Percentiles rank a stretch among this genome's conserved stretches.
Conservation (phyloP, 768 basidiomycete species). For the Galerina sulciceps region DNA sequence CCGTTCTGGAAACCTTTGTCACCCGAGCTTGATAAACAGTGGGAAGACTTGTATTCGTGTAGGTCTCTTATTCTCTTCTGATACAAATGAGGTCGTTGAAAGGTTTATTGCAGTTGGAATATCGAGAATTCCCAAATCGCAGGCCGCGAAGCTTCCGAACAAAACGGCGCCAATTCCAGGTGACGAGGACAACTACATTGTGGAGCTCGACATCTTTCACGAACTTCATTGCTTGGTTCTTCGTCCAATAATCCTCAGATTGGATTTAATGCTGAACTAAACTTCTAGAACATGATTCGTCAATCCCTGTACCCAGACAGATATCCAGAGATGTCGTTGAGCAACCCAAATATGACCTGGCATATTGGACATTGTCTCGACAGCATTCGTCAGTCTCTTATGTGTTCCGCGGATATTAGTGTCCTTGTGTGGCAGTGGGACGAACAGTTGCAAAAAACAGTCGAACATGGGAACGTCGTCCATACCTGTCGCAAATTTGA, state of each 20-base stretch:
- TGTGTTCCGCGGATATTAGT: constrained; percentile 18
- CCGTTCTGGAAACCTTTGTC: background rate
- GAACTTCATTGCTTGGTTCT: constrained; percentile 27
- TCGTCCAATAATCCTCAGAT: background rate
- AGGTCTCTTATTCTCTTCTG: background rate
- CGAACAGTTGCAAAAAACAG: background rate
- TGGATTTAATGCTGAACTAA: background rate
- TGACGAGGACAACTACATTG: constrained; percentile 20
- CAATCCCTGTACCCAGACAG: constrained; percentile 18
- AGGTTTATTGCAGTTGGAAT: background rate
- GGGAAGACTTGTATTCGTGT: constrained; percentile 5
- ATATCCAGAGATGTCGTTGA: constrained; percentile 9
- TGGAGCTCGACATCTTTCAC: constrained; percentile 27
- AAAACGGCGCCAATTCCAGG: constrained; percentile 22
- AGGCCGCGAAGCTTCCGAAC: constrained; percentile 25
- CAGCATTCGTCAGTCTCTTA: constrained; percentile 21
- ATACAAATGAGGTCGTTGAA: background rate
- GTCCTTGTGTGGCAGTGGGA: constrained; percentile 25
- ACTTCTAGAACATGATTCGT: constrained; percentile 20
- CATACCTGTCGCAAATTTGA: constrained; percentile 20
- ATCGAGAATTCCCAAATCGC: constrained; percentile 17
- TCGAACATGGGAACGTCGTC: constrained; percentile 9
- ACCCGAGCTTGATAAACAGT: background rate
- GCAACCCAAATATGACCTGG: constrained; percentile 12
- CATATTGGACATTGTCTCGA: constrained; percentile 24